Conservation (phyloP, 106 monocot species). For the Acorus calamus region DNA sequence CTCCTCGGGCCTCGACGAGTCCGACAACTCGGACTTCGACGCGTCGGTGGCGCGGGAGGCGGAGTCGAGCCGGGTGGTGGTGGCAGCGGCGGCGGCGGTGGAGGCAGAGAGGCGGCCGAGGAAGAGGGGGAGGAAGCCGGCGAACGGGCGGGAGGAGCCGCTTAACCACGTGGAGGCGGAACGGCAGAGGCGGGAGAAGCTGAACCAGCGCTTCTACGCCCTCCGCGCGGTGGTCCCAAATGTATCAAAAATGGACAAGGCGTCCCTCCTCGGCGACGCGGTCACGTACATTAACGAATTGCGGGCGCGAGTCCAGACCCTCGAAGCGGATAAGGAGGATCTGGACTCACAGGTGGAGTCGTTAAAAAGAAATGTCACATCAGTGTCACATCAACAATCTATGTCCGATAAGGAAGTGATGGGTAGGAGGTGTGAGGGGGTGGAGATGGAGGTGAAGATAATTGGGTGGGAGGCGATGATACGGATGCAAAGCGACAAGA, state of each 20-base stretch:
- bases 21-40: too few relatives aligned
- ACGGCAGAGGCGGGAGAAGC: constrained; percentile 83
- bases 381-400: too few relatives aligned
- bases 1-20: too few relatives aligned
- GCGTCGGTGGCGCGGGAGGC: too few relatives aligned
- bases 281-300: constrained; percentile 80
- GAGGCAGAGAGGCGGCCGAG: constrained; percentile 19
- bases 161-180: constrained; percentile 93
- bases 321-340: constrained; percentile 43
- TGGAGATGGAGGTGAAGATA: constrained; percentile 61
- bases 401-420: neutral
- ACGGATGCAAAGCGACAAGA: constrained; percentile 34
- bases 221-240: constrained; percentile 90
- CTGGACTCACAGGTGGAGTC: neutral
- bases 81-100: constrained; percentile 6
- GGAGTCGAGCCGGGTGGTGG: neutral
- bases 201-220: constrained; percentile 91
- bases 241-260: constrained; percentile 97
- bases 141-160: constrained; percentile 80
- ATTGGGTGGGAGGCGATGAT: constrained; percentile 53
- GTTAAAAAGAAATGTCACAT: too few relatives aligned
- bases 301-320: constrained; percentile 18
- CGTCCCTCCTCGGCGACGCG: constrained; percentile 81
- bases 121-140: constrained; percentile 82
- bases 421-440: constrained; percentile 18